Evolutionary conservation across 2,329 filamentous ascomycete species (phyloP).

Genomic region (Polytolypa hystricis): DNA sequence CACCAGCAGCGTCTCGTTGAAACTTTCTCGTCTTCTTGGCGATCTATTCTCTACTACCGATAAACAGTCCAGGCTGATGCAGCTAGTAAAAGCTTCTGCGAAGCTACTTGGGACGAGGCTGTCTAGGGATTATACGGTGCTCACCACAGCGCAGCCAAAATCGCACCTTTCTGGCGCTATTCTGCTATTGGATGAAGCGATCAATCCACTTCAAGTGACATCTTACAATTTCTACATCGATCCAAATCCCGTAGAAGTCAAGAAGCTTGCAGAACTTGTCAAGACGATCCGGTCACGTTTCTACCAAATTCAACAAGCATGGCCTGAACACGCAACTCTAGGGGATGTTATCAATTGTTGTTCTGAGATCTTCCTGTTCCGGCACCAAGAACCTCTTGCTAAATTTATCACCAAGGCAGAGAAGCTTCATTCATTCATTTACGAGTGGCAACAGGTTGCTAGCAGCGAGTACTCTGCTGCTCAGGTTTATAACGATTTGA

Average conservation of each 20-base stretch:
- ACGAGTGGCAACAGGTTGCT: slow-evolving; percentile 93
- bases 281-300: slow-evolving; percentile 62
- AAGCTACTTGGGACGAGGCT: slow-evolving; percentile 25
- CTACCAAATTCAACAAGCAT: slow-evolving; percentile 50
- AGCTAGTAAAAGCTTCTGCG: slow-evolving; percentile 26
- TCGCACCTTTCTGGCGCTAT: slow-evolving; percentile 56
- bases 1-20: slow-evolving; percentile 47
- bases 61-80: slow-evolving; percentile 19
- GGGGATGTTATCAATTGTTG: slow-evolving; percentile 67
- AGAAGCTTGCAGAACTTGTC: slow-evolving; percentile 59
- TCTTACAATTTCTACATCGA: slow-evolving; percentile 86
- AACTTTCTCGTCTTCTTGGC: slow-evolving; percentile 50
- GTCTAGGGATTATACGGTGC: slow-evolving; percentile 15
- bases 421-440: slow-evolving; percentile 70
- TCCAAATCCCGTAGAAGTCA: slow-evolving; percentile 62
- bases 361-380: slow-evolving; percentile 61
- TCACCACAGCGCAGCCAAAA: slow-evolving; percentile 27
- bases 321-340: slow-evolving; percentile 68
- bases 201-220: slow-evolving; percentile 26
- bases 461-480: slow-evolving; percentile 65
- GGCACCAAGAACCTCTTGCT: slow-evolving; percentile 72
- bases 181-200: slow-evolving; percentile 48
- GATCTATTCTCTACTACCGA: slow-evolving; percentile 28
- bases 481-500: slow-evolving; percentile 63
- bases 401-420: slow-evolving; percentile 79